Evolutionary conservation across 176 grass and related monocot species (phyloP).

Genomic region (Musa itinerans): DNA sequence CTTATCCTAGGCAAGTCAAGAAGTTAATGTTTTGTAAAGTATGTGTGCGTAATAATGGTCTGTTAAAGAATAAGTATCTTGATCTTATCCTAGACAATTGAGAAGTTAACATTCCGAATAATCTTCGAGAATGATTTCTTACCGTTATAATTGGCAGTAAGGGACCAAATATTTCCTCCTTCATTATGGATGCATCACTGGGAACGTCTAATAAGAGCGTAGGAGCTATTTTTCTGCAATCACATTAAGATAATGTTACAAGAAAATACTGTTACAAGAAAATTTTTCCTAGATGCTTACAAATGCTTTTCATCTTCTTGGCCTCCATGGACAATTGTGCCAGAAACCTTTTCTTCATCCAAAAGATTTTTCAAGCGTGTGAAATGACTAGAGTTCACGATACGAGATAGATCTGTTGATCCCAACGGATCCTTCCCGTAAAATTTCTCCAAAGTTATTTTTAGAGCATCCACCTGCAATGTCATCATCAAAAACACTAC

Average conservation of each 20-base stretch:
- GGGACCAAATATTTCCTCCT: slow-evolving; percentile 70
- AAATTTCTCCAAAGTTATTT: slow-evolving; percentile 52
- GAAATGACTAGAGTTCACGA: slow-evolving; percentile 67
- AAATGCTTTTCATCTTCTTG: slow-evolving; percentile 47
- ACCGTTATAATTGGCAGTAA: slow-evolving; percentile 79
- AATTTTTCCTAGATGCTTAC: slow-evolving; percentile 29
- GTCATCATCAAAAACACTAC: neutral
- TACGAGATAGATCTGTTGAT: slow-evolving; percentile 66
- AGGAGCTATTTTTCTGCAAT: slow-evolving; percentile 64
- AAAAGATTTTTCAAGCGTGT: slow-evolving; percentile 38
- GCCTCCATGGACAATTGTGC: slow-evolving; percentile 66
- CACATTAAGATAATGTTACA: neutral
- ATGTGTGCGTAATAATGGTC: no score
- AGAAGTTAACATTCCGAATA: neutral
- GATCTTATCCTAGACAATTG: no score
- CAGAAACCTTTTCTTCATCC: slow-evolving; percentile 54
- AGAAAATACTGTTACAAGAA: neutral
- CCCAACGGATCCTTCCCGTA: slow-evolving; percentile 65
- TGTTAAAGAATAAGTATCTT: no score
- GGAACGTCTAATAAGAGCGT: slow-evolving; percentile 71
- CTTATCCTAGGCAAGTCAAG: no score
- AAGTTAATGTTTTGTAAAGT: no score
- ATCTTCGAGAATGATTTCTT: slow-evolving; percentile 12
- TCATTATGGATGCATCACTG: slow-evolving; percentile 59
- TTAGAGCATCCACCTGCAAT: slow-evolving; percentile 56